Percentiles rank a stretch among this genome's conserved stretches.
Evolutionary conservation across 2,329 filamentous ascomycete species (phyloP).

Genomic region (Microdochium bolleyi): DNA sequence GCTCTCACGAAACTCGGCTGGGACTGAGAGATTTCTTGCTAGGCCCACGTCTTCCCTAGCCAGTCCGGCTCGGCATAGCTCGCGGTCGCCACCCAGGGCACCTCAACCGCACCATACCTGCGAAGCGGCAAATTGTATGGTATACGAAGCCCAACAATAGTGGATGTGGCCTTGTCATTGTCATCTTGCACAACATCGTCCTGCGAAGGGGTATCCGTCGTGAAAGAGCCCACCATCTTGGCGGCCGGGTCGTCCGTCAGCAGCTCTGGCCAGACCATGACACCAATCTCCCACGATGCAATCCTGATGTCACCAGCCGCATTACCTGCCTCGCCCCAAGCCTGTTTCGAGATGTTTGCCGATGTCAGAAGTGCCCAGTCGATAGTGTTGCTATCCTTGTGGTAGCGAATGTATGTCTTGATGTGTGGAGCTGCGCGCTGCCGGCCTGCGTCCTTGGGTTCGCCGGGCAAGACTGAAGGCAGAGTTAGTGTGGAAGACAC

Average conservation of each 20-base stretch:
- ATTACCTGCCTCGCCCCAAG: constrained; percentile 65
- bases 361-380: constrained; percentile 85
- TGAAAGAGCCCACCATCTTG: constrained; percentile 63
- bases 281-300: constrained; percentile 76
- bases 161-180: constrained; percentile 13
- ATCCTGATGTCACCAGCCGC: constrained; percentile 56
- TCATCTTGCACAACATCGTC: constrained; percentile 8
- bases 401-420: constrained; percentile 76
- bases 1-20: too few species aligned
- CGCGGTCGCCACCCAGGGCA: constrained; percentile 69
- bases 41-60: constrained; percentile 33
- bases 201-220: constrained; percentile 42
- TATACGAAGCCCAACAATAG: constrained; percentile 62
- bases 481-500: not conserved
- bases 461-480: constrained; percentile 5
- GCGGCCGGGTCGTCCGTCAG: constrained; percentile 31
- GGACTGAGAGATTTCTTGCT: too few species aligned
- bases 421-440: constrained; percentile 74
- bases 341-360: constrained; percentile 87
- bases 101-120: constrained; percentile 52
- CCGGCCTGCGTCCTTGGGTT: constrained; percentile 43
- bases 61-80: constrained; percentile 55
- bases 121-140: constrained; percentile 76
- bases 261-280: constrained; percentile 70
- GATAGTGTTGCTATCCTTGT: constrained; percentile 36